Base-by-base conservation (phyloP, 495 filamentous ascomycete species). In the Diplogelasinospora grovesii region DNA sequence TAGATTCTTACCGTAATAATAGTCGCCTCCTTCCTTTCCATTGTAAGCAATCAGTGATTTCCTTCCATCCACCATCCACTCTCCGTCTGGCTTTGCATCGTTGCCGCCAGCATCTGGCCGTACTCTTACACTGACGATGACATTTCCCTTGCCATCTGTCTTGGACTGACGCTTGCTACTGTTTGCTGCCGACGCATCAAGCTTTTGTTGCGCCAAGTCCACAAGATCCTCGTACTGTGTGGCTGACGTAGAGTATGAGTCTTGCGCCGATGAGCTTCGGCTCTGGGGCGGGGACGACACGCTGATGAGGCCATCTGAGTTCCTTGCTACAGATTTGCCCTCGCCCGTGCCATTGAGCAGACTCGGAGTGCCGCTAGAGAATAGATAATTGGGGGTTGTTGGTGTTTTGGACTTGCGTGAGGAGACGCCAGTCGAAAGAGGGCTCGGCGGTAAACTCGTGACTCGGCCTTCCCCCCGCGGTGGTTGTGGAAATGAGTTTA, bases 111-210 rank as follows among this genome's bases (percentile, higher is more conserved):
- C 71, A 66, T 96, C 89, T 10, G 92, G 92, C 33, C 93, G 77
- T 31, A 97, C 87, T 45, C 92, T 75, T 34, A 98, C 89, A 53
- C 92, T 97, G 44, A 98, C 89, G 44, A 97, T 69, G 21, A 98
- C 92, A 63, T 97, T 97, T 3, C 93, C 92, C 57, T 95, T 97
- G 14, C 69, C 74, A 43, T 96, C 86, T 24, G 57, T 6, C 49
- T 64, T 76, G 13, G 71, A 75, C 18, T 50, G 21, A 4, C 65
- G 59, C 39, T 66, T 72, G 27, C 72, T 68, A 18, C 63, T 59
- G n/a, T n/a, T n/a, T n/a, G n/a, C n/a, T 10, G 61, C 34, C 9
- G 48, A 39, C 31, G 55, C 39, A 8, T 57, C 61, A 30, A 53
- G 41, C 60, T 62, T 49, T 73, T 57, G 47, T 55, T 69, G 48